phyloP scores from a whole-genome alignment of 2,329 filamentous ascomycete species.

The Septoria petroselini region DNA sequence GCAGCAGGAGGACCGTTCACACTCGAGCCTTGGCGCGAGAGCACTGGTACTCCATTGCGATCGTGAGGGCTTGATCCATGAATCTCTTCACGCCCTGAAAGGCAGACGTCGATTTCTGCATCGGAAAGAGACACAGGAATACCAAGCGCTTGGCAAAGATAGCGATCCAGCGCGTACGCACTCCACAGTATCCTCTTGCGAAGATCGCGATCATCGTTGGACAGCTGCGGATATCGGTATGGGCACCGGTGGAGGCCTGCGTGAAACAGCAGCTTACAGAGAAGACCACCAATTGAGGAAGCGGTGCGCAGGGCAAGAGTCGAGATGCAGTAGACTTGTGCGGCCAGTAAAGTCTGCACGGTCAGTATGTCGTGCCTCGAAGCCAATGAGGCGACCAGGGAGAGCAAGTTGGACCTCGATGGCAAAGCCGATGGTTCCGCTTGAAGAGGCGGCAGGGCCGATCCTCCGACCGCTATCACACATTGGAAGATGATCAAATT shows the following conservation, averaged over 20 bases:
- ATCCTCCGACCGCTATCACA: slow-evolving; percentile 50
- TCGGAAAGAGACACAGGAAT: slow-evolving; percentile 41
- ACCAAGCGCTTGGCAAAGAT: slow-evolving; percentile 40
- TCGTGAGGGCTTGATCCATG: slow-evolving; percentile 28
- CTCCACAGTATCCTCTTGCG: slow-evolving; percentile 46
- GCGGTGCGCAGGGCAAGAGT: slow-evolving; percentile 51
- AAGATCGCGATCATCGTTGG: slow-evolving; percentile 34
- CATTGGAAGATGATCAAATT: slow-evolving; percentile 48
- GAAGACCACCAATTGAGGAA: slow-evolving; percentile 49
- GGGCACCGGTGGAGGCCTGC: slow-evolving; percentile 54
- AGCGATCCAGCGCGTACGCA: slow-evolving; percentile 41
- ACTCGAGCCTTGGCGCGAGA: slow-evolving; percentile 1
- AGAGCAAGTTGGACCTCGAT: slow-evolving; percentile 37
- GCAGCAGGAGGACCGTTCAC: slow-evolving; percentile 4
- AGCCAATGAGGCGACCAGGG: slow-evolving; percentile 41
- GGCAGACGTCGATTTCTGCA: slow-evolving; percentile 42
- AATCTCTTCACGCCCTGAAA: slow-evolving; percentile 33
- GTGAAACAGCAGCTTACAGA: slow-evolving; percentile 50
- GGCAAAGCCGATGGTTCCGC: slow-evolving; percentile 40
- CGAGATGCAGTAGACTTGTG: slow-evolving; percentile 50
- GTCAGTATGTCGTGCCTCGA: slow-evolving; percentile 47
- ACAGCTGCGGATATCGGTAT: slow-evolving; percentile 44
- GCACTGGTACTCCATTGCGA: slow-evolving; percentile 5
- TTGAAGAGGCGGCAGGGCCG: slow-evolving; percentile 9
- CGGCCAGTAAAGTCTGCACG: slow-evolving; percentile 50